Conservation (phyloP, 331 rosid species). For the Stylosanthes scabra region DNA sequence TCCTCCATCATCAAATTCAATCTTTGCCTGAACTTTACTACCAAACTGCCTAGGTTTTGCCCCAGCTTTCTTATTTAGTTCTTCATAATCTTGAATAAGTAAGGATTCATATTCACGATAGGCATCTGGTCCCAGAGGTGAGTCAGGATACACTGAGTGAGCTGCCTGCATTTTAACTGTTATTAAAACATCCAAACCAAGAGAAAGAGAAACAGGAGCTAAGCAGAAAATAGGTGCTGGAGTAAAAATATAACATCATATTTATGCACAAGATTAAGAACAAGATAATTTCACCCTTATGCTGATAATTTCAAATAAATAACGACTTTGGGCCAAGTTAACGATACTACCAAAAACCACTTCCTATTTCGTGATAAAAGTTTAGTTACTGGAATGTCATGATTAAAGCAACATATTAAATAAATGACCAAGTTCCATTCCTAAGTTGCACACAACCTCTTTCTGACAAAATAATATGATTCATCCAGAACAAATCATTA, state of each 20-base stretch:
- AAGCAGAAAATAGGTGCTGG: not conserved
- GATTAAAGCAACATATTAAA: conserved; percentile 2
- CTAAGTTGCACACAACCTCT: conserved; percentile 14
- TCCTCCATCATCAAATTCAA: conserved; percentile 58
- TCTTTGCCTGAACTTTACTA: conserved; percentile 45
- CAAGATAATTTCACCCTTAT: conserved; percentile 19
- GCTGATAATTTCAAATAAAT: conserved; percentile 30
- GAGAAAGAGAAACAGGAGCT: conserved; percentile 5
- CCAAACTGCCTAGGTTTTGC: conserved; percentile 41
- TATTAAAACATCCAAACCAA: conserved; percentile 36
- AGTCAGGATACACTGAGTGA: conserved; percentile 84
- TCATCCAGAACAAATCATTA: not conserved
- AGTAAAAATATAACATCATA: conserved; percentile 18
- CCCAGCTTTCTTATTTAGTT: conserved; percentile 64
- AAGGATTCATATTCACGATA: conserved; percentile 90
- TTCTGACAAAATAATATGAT: conserved; percentile 15
- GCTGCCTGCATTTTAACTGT: conserved; percentile 63
- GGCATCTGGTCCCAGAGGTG: conserved; percentile 97
- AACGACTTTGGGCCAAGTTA: not conserved
- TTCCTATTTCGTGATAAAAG: not conserved
- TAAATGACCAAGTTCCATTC: conserved; percentile 12
- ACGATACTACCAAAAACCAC: not conserved
- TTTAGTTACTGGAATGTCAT: conserved; percentile 3
- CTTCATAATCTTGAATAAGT: conserved; percentile 92
- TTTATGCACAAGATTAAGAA: conserved; percentile 15